Evolutionary conservation across 805 yeast genomes (phyloP), one percentile per base, ranked within the genome.

Genomic region (Saccharomyces eubayanus): DNA sequence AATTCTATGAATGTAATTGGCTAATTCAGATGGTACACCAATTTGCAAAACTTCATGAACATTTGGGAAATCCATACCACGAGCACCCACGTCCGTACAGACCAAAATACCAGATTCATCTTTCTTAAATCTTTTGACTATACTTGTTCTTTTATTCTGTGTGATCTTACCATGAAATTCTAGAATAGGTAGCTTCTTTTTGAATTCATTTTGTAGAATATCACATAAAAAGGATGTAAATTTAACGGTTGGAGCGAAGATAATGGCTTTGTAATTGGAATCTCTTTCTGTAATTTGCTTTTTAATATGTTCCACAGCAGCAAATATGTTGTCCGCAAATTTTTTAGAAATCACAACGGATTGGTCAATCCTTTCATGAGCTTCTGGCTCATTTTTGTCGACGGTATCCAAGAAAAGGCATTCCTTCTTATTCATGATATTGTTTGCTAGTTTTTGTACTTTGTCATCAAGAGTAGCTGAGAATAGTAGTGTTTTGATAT

Each of bases 51-150:
- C 97, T 66, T 89, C 88, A 28, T 89, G 72, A 29, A 92, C 95
- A 61, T 82, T 81, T 53, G 91, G 94, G 78, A 92, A 88, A 74
- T 92, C 97, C 85, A 92, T 84, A 61, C 98, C 98, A 73, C 98
- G 83, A 12, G 97, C 97, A 57, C 91, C 95, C 55, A 92, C 97
- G 71, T 90, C 96, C 6, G 97, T 87, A 53, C 92, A 84, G 52
- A 92, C 80, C 54, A 92, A 76, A 47, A 91, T 66, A 53, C 89
- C 87, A 9, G 62, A 55, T 28, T 66, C 62, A 14, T 75, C 61
- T 53, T 63, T 66, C 59, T 83, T 79, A 74, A 84, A 87, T 36
- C 65, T 64, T 50, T 74, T 75, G 40, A 87, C 81, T 28, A 81
- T 70, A 56, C 74, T 72, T 57, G 84, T 86, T 67, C 98, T 83